Percentiles rank a stretch among this genome's conserved stretches.
Evolutionary conservation across 2,329 filamentous ascomycete genomes (phyloP).

Genomic region (Aureobasidium vineae): DNA sequence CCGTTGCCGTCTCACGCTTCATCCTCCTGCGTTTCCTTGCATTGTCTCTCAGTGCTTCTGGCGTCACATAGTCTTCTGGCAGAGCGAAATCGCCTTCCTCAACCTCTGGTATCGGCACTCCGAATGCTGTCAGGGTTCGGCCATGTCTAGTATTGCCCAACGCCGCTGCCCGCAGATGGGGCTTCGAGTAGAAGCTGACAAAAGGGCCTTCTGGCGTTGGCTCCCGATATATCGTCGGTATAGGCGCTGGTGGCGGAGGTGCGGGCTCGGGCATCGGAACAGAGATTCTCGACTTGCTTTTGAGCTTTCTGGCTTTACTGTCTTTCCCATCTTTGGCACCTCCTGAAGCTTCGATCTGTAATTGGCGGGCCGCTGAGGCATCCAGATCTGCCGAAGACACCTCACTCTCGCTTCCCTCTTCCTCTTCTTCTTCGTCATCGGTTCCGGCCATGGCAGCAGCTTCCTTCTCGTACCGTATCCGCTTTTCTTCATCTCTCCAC

Average conservation of each 20-base stretch:
- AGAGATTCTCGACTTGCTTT: conserved; percentile 35
- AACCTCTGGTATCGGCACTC: conserved; percentile 73
- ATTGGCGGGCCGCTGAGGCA: conserved; percentile 68
- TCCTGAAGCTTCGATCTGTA: conserved; percentile 60
- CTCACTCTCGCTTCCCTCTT: conserved; percentile 44
- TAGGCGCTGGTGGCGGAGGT: conserved; percentile 37
- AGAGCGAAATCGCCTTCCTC: conserved; percentile 70
- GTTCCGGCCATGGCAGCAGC: conserved; percentile 55
- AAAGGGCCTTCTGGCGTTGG: conserved; percentile 60
- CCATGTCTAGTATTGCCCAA: conserved; percentile 69
- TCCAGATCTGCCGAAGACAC: conserved; percentile 69
- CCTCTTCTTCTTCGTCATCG: conserved; percentile 42
- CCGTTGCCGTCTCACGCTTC: conserved; percentile 51
- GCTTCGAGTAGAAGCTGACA: conserved; percentile 82
- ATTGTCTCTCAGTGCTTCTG: conserved; percentile 52
- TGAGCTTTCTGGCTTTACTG: conserved; percentile 40
- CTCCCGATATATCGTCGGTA: conserved; percentile 33
- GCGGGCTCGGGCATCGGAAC: conserved; percentile 28
- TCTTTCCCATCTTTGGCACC: conserved; percentile 17
- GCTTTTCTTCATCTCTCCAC: conserved; percentile 89
- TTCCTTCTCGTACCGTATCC: conserved; percentile 73
- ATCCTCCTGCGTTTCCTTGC: conserved; percentile 63
- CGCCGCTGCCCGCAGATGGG: conserved; percentile 74
- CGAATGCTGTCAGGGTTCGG: conserved; percentile 75
- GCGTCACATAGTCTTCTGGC: conserved; percentile 61